Evolutionary conservation across 2,329 filamentous ascomycete genomes (phyloP), one percentile per base, ranked within the genome.

Genomic region (Cladosporium colombiae): DNA sequence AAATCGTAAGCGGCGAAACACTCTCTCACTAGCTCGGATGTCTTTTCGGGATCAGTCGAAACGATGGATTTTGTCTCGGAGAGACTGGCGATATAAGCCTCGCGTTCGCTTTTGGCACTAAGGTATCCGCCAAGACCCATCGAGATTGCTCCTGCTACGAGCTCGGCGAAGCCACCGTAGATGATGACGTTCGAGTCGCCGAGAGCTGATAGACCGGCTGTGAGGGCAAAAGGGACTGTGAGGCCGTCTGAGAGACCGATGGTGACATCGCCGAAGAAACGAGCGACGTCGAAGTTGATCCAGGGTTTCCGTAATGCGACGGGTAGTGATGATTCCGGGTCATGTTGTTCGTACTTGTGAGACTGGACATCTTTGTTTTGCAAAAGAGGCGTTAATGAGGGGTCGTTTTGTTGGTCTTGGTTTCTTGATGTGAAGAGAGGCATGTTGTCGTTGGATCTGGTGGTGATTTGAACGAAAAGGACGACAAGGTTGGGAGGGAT

Each of bases 51-150:
- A 5, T 77, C 78, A 14, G 71, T 73, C 10, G 74, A 68, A 55
- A 83, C 78, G 18, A 81, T 70, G 1, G 76, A 68, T 44, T 74
- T 70, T 11, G 80, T 81, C 67, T 82, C 78, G 29, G 77, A 75
- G 40, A 81, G 76, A 21, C 78, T 81, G 27, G 80, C 73, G 68
- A 79, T 69, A 70, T 82, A 82, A 18, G 81, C 81, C 74, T 77
- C 83, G 79, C 78, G 76, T 77, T 83, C 81, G 68, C 80, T 82
- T 71, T 80, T 82, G 3, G 81, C 79, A 16, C 80, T 81, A 1
- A 79, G 67, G 67, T 77, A 77, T 4, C 76, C 77, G n/a, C 77
- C 77, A 3, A 79, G 67, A 5, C 77, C 77, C 78, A 79, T 79
- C n/a, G 73, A 76, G 56, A 79, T 76, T 14, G 74, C 74, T 5